Base-by-base conservation (phyloP, 768 basidiomycete genomes). In the Mycena albidolilacea region DNA sequence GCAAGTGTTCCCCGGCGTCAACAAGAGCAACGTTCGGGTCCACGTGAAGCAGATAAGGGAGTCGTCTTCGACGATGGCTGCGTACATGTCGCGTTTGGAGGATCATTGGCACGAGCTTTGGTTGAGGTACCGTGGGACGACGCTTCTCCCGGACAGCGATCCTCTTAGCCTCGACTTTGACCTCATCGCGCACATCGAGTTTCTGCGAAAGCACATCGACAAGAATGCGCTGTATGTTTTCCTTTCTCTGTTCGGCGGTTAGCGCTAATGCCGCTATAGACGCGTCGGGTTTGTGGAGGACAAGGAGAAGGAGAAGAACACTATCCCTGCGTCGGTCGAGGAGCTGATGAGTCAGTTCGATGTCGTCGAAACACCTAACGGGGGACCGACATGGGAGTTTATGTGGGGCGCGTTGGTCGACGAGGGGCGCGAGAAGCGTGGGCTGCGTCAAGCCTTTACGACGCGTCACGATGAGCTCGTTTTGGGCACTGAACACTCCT, bases 51-150 rank as follows among this genome's bases (percentile, higher is more conserved):
- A 89, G 75, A 83, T 95, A 35, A 84, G 88, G 74, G 90, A 91
- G 71, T 84, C 82, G 72, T 84, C 82, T 5, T 88, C 90, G 8
- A 91, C 92, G 30, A 91, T 90, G 63, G 92, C 93, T 60, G 85
- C 91, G 10, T 97, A 97, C 80, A 83, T 93, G 73, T 90, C 90
- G 44, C 90, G 94, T 11, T 85, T 97, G 52, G 94, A 96, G 81
- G 91, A 95, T 61, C 88, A 88, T 59, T 98, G 95, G 95, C 86
- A 92, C 81, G 87, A 91, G 6, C 81, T 96, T 17, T 97, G 95
- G 95, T 71, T 87, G 62, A 87, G 90, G 75, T 85, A 95, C 78
- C 86, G 91, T 68, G 94, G 93, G 5, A 90, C 92, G 0, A 81
- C 84, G 5, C 84, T 86, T 52, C 86, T 98, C 30, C 92, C 90